Conservation (phyloP, 805 yeast species). For the Saccharomycopsis sp. region DNA sequence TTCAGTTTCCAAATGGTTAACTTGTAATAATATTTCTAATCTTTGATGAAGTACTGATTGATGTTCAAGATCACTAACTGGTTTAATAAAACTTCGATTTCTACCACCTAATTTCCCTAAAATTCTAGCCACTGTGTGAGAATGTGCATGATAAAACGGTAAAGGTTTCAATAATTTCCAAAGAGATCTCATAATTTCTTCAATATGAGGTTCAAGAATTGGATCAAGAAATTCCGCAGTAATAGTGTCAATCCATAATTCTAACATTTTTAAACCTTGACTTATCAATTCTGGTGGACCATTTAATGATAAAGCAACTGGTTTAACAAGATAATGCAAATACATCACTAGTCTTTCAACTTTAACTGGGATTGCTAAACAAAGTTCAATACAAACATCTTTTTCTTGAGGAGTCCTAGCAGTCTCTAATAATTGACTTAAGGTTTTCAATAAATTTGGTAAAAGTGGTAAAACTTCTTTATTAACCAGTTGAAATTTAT, state of each 20-base stretch:
- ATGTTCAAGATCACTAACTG: slow-evolving; percentile 51
- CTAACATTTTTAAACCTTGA: slow-evolving; percentile 89
- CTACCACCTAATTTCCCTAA: slow-evolving; percentile 95
- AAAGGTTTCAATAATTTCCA: slow-evolving; percentile 87
- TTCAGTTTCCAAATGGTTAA: slow-evolving; percentile 55
- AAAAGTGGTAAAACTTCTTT: slow-evolving; percentile 86
- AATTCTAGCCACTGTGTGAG: slow-evolving; percentile 88
- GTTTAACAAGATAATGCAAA: slow-evolving; percentile 76
- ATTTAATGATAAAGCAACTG: slow-evolving; percentile 80
- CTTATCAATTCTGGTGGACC: slow-evolving; percentile 86
- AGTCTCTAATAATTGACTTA: slow-evolving; percentile 71
- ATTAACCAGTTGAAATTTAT: slow-evolving; percentile 57
- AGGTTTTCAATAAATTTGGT: slow-evolving; percentile 74
- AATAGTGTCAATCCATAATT: slow-evolving; percentile 87
- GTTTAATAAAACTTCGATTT: slow-evolving; percentile 72
- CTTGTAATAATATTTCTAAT: slow-evolving; percentile 52
- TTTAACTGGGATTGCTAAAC: slow-evolving; percentile 92
- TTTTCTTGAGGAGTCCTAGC: slow-evolving; percentile 84
- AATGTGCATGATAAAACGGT: slow-evolving; percentile 90
- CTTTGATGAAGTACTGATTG: slow-evolving; percentile 53
- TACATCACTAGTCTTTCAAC: slow-evolving; percentile 90
- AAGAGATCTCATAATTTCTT: slow-evolving; percentile 84
- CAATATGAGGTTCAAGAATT: slow-evolving; percentile 89
- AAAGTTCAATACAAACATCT: slow-evolving; percentile 87
- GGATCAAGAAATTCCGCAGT: slow-evolving; percentile 97